Percentiles rank a stretch among this genome's conserved stretches.
phyloP scores from a whole-genome alignment of 2,329 filamentous ascomycete species.

The Fusarium caatingaense region DNA sequence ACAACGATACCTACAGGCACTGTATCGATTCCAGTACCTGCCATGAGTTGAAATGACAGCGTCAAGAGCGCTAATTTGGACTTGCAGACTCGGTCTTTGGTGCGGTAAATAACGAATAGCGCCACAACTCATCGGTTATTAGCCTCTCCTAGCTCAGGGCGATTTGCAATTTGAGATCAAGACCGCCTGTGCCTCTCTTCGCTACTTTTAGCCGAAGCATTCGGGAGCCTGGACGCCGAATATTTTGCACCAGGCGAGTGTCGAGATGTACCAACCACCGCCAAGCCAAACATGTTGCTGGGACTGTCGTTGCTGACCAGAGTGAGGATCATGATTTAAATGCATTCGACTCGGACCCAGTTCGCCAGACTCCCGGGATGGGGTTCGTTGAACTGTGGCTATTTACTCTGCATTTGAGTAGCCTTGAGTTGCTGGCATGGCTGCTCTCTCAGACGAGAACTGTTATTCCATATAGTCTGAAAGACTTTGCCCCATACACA shows the following conservation, averaged over 20 bases:
- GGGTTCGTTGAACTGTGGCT: not conserved
- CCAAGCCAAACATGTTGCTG: slow-evolving; percentile 26
- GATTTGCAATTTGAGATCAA: not conserved
- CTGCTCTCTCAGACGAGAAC: slow-evolving; percentile 5
- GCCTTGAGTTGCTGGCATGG: slow-evolving; percentile 3
- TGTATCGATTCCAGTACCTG: not conserved
- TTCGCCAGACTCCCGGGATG: slow-evolving; percentile 17
- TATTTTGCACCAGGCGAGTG: slow-evolving; percentile 3
- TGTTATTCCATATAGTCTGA: slow-evolving; percentile 1
- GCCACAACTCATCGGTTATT: slow-evolving; percentile 33
- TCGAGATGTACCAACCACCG: slow-evolving; percentile 26
- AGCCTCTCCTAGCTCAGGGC: slow-evolving; percentile 16
- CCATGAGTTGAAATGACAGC: slow-evolving; percentile 9
- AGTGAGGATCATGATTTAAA: not conserved
- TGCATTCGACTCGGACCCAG: slow-evolving; percentile 4
- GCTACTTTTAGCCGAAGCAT: slow-evolving; percentile 28
- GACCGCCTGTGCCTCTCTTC: slow-evolving; percentile 13
- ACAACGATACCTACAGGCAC: not conserved
- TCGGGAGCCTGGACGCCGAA: not conserved
- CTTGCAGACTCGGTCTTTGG: not conserved
- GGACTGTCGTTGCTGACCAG: slow-evolving; percentile 15
- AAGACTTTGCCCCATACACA: slow-evolving; percentile 12
- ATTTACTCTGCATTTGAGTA: not conserved
- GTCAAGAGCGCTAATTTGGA: slow-evolving; percentile 5
- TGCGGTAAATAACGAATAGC: slow-evolving; percentile 27